Evolutionary conservation across 805 yeast genomes (phyloP), one percentile per base, ranked within the genome.

Genomic region (Starmerella bacillaris): DNA sequence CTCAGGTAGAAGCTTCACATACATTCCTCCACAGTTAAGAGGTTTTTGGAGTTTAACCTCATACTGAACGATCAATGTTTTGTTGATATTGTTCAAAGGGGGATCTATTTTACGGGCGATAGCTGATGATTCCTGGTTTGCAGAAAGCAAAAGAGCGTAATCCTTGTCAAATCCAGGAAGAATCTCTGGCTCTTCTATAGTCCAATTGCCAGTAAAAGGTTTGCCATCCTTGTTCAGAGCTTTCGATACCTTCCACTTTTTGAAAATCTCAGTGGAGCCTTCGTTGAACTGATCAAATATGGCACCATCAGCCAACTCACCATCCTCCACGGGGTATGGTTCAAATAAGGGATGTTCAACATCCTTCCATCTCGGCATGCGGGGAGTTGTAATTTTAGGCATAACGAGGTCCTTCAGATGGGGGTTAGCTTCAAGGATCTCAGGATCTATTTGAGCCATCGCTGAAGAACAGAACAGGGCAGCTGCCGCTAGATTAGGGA

Each of bases 21-120:
- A 84, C 1, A 92, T 86, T 37, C 95, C 95, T 33, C 93, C 92
- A 57, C 95, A 84, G 30, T 63, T 63, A 37, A 82, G 59, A 7
- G 78, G 79, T 27, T 75, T 63, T 59, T 84, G 94, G 28, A 74
- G 57, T 58, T 83, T 83, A 37, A 80, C 78, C 56, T 84, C 95
- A 55, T 80, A 84, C 58, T 84, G 95, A 28, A 82, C 58, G 7
- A 84, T 94, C 42, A 84, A 61, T 12, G 80, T 72, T 38, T 70
- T 61, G 45, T 64, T 65, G 8, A 61, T 67, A 54, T 74, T 75
- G 51, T 67, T 66, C 38, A 83, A 64, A 2, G 74, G 67, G 19
- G 54, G 38, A 15, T 69, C 68, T 37, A 84, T 63, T 41, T 61
- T 55, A 36, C 71, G 68, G 27, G 80, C 72, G 46, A 84, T 78